Base-by-base conservation (phyloP, 2,329 filamentous ascomycete genomes). In the Fusarium sp. region DNA sequence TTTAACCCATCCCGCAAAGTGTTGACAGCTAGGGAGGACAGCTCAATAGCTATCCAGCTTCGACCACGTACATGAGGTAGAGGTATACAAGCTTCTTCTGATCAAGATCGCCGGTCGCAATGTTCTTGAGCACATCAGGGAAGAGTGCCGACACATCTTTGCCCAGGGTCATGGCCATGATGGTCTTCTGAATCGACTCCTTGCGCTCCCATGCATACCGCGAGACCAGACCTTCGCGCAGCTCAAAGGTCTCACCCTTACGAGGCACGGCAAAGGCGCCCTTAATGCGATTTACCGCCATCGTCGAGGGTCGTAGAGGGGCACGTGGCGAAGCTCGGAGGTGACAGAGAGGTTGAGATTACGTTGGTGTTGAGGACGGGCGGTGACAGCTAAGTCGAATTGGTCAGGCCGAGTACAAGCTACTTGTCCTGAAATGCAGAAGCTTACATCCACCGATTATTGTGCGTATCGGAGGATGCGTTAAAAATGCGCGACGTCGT, bases 51-150 rank as follows among this genome's bases (percentile, higher is more conserved):
- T 56, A 11, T 45, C 10, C 25, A 27, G n/a, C 20, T 41, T 44
- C n/a, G 25, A 65, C 34, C 18, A 80, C 90, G 75, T 82, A 97
- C 96, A 99, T 99, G 66, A 99, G 85, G 80, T 99, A 99, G 49
- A 99, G 86, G 79, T 99, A 99, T 20, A 99, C 96, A 73, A 99
- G 92, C 86, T 99, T 99, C 89, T 99, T 99, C 85, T 99, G 96
- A 80, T 99, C 96, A 69, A 99, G 84, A 78, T 99, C 96, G 47
- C 83, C 86, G 2, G 96, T 99, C 62, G 96, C 96, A 81, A 99
- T 99, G 79, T 99, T 99, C 87, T 99, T 99, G 71, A 99, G 85
- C 34, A 99, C 96, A 79, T 99, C 96, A 3, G 96, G 96, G 80
- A 99, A 99, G 70, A 99, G 85, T 60, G 94, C 93, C 57, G 96